phyloP scores from a whole-genome alignment of 805 yeast species.

The Sungouiella blattae region DNA sequence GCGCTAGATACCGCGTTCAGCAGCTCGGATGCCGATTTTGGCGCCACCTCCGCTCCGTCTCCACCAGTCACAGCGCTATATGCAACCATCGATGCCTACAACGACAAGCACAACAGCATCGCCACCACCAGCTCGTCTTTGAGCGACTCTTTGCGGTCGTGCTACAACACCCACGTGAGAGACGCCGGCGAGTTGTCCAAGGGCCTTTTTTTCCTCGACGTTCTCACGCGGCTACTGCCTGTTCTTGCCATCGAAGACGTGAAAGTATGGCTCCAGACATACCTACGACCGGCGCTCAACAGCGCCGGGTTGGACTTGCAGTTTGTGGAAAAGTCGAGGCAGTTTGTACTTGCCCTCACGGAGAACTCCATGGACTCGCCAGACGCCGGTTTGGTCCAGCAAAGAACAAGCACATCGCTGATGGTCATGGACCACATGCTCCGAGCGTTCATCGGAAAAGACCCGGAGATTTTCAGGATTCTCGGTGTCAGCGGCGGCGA shows the following conservation, averaged over 20 bases:
- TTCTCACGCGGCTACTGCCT: conserved; percentile 32
- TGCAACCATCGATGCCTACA: conserved; percentile 12
- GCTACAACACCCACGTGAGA: conserved; percentile 30
- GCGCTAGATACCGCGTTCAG: conserved; percentile 10
- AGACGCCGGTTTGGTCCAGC: conserved; percentile 19
- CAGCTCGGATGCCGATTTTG: conserved; percentile 10
- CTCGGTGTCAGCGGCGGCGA: conserved; percentile 15
- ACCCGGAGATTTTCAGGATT: conserved; percentile 11
- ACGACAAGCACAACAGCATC: conserved; percentile 32
- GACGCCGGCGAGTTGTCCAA: conserved; percentile 24
- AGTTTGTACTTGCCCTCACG: conserved; percentile 22
- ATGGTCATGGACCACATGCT: conserved; percentile 23
- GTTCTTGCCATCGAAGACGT: conserved; percentile 27
- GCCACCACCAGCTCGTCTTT: conserved; percentile 27
- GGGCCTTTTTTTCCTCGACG: conserved; percentile 38
- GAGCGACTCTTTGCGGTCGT: conserved; percentile 32
- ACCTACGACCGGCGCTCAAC: conserved; percentile 50
- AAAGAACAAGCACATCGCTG: conserved; percentile 20
- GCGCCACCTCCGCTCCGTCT: conserved; percentile 9
- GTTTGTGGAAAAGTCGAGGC: conserved; percentile 31
- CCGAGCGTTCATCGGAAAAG: conserved; percentile 22
- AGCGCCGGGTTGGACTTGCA: conserved; percentile 51
- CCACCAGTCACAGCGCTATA: conserved; percentile 9
- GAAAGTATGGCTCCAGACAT: conserved; percentile 47
- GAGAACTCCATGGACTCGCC: conserved; percentile 13